phyloP scores from a whole-genome alignment of 306 rosid species.

The Rubus idaeus region DNA sequence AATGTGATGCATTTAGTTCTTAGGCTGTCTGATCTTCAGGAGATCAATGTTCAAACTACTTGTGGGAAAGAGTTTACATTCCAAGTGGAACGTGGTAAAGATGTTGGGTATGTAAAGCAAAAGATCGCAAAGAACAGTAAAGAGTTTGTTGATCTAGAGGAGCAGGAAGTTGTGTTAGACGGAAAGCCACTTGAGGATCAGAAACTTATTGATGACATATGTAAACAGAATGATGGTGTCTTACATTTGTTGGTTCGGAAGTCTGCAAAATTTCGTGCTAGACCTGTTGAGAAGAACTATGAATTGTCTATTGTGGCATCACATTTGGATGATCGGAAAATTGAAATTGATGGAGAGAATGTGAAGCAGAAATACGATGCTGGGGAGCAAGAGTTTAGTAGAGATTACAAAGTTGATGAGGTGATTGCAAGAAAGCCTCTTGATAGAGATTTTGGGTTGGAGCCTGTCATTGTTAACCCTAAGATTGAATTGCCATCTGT shows the following conservation, averaged over 20 bases:
- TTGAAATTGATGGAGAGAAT: conserved; percentile 36
- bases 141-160: conserved; percentile 64
- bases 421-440: conserved; percentile 33
- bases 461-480: conserved; percentile 77
- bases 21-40: conserved; percentile 74
- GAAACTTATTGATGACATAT: conserved; percentile 70
- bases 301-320: conserved; percentile 71
- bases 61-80: conserved; percentile 68
- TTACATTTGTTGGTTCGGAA: conserved; percentile 66
- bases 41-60: conserved; percentile 60
- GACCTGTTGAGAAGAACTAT: conserved; percentile 49
- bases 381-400: conserved; percentile 30
- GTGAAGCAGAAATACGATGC: conserved; percentile 32
- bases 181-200: conserved; percentile 81
- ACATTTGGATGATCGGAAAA: conserved; percentile 36
- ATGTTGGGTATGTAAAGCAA: conserved; percentile 78
- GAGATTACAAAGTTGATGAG: conserved; percentile 30
- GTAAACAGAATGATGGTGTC: conserved; percentile 68
- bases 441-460: conserved; percentile 46
- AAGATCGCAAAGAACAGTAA: conserved; percentile 66
- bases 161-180: conserved; percentile 74
- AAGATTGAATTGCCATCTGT: conserved; percentile 55
- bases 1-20: conserved; percentile 89
- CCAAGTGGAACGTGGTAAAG: conserved; percentile 69
- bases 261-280: conserved; percentile 61